These are phyloP conservation scores for Calonectria montana DNA, from an alignment of 2,329 filamentous ascomycete genomes.

Conservation along the genomic window DNA sequence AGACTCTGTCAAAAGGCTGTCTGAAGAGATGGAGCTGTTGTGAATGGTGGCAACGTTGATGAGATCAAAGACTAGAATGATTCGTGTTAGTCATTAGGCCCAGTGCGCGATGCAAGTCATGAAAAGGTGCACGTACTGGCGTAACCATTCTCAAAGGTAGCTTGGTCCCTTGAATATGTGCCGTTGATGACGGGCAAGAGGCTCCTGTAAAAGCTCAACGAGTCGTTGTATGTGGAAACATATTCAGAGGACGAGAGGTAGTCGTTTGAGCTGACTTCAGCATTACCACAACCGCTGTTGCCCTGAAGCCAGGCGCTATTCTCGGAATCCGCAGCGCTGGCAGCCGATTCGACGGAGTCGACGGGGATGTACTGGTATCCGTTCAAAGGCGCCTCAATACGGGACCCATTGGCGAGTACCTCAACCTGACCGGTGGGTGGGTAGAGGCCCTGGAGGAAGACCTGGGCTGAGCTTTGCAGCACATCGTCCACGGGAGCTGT, in stretches of 20 bases:
- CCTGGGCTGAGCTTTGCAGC: conserved; percentile 81
- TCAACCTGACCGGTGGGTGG: conserved; percentile 75
- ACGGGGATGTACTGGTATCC: conserved; percentile 90
- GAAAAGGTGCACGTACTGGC: conserved; percentile 68
- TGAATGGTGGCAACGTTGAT: conserved; percentile 71
- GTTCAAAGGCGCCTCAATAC: conserved; percentile 74
- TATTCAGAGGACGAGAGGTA: conserved; percentile 65
- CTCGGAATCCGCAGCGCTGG: conserved; percentile 66
- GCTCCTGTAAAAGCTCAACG: conserved; percentile 69
- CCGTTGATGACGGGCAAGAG: conserved; percentile 66
- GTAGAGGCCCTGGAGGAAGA: conserved; percentile 88
- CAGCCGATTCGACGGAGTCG: conserved; percentile 65
- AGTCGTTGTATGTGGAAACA: conserved; percentile 55
- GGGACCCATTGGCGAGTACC: conserved; percentile 77
- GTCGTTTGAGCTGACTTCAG: conserved; percentile 64
- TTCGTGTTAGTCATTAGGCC: conserved; percentile 9
- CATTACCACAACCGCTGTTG: conserved; percentile 65
- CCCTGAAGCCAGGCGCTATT: conserved; percentile 70
- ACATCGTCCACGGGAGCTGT: conserved; percentile 81
- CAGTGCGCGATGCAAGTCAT: conserved; percentile 45
- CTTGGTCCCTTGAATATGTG: conserved; percentile 58
- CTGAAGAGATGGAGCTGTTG: conserved; percentile 69
- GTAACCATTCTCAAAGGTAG: conserved; percentile 71
- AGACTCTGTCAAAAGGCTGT: conserved; percentile 68
- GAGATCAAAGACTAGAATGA: conserved; percentile 64